Evolutionary conservation across 2,329 filamentous ascomycete species (phyloP).

Genomic region (Aspergillus latus): DNA sequence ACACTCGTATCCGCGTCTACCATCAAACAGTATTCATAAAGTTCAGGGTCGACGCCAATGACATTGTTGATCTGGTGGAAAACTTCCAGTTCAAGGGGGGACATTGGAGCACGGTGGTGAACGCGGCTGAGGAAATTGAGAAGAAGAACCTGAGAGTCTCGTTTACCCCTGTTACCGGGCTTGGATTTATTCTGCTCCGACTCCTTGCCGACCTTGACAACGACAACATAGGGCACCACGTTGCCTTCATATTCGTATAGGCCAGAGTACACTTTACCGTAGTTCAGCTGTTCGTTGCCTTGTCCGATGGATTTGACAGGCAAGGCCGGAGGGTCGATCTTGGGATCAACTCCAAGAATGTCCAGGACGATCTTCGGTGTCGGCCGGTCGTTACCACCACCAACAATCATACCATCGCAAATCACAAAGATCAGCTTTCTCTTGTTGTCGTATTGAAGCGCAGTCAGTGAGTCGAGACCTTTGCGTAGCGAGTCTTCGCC

Average conservation of each 20-base stretch:
- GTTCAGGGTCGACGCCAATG: constrained; percentile 93
- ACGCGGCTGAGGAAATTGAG: constrained; percentile 99
- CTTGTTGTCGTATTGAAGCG: constrained; percentile 97
- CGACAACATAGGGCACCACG: constrained; percentile 90
- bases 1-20: constrained; percentile 97
- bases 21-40: constrained; percentile 97
- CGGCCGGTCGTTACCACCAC: constrained; percentile 90
- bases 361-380: constrained; percentile 98
- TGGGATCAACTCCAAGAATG: constrained; percentile 94
- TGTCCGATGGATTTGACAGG: constrained; percentile 91
- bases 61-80: constrained; percentile 99
- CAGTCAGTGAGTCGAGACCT: constrained; percentile 89
- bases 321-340: constrained; percentile 89
- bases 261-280: constrained; percentile 97
- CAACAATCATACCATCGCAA: constrained; percentile 70
- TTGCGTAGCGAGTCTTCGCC: constrained; percentile 93
- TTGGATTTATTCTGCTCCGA: constrained; percentile 88
- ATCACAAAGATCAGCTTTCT: constrained; percentile 64
- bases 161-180: constrained; percentile 96
- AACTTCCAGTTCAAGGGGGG: constrained; percentile 92
- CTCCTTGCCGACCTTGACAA: constrained; percentile 97
- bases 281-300: constrained; percentile 91
- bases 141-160: constrained; percentile 92
- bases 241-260: constrained; percentile 97
- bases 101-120: constrained; percentile 92